Conservation (phyloP, 2,329 filamentous ascomycete species). For the Diplodia seriata region DNA sequence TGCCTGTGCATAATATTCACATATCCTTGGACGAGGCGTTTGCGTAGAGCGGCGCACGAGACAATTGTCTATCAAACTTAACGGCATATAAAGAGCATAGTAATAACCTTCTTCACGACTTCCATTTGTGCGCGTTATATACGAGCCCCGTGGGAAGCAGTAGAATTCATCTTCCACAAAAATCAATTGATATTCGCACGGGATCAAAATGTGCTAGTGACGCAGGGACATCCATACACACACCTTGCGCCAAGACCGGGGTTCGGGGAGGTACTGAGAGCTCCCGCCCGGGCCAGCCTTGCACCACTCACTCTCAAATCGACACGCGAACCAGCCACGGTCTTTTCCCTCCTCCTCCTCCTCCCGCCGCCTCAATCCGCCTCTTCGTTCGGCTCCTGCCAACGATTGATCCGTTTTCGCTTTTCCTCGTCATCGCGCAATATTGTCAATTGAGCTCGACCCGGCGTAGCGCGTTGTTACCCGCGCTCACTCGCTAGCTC, state of each 20-base stretch:
- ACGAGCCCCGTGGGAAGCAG: neutral
- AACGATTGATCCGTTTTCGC: neutral
- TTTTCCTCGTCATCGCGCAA: too few species aligned
- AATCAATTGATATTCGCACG: neutral
- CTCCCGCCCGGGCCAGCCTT: conserved; percentile 7
- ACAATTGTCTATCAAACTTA: neutral
- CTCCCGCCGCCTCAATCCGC: neutral
- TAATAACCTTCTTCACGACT: neutral
- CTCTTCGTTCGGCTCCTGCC: neutral
- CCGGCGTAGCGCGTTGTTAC: neutral
- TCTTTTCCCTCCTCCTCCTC: neutral
- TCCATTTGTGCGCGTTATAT: too few species aligned
- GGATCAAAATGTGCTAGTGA: neutral
- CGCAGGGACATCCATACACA: neutral
- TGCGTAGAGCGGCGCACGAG: neutral
- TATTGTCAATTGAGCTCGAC: neutral
- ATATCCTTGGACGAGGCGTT: conserved; percentile 10
- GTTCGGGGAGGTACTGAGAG: neutral
- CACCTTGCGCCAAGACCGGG: conserved; percentile 1
- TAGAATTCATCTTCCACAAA: too few species aligned
- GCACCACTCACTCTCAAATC: neutral
- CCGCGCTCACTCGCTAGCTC: neutral
- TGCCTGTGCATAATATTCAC: conserved; percentile 5
- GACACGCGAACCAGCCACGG: conserved; percentile 1
- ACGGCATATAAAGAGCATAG: conserved; percentile 3